phyloP scores from a whole-genome alignment of 1,139 yeast genomes.

The Geotrichum fermentans region DNA sequence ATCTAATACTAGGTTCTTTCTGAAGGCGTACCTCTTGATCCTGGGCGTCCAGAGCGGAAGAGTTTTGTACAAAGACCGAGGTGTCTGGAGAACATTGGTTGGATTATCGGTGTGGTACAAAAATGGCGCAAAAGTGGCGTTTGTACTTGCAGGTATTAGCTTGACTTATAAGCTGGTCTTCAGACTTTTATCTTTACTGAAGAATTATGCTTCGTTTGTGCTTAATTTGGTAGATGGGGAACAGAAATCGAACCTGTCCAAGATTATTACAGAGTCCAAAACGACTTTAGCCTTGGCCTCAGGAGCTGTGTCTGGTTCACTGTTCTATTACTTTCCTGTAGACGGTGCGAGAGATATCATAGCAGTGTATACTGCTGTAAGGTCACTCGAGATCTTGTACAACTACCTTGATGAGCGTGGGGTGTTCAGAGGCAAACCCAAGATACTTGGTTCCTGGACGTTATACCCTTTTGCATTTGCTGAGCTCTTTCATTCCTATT shows the following conservation, averaged over 20 bases:
- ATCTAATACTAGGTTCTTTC: conserved; percentile 7
- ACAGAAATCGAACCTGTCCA: not conserved
- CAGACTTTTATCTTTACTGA: not conserved
- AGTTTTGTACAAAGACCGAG: not conserved
- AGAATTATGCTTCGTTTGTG: not conserved
- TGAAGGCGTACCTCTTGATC: conserved; percentile 9
- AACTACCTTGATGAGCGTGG: conserved; percentile 37
- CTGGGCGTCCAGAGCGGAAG: not conserved
- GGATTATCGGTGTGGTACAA: not conserved
- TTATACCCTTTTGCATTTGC: conserved; percentile 40
- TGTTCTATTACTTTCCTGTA: conserved; percentile 26
- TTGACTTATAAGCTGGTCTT: not conserved
- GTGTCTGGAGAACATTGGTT: not conserved
- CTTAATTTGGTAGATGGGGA: not conserved
- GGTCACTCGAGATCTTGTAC: conserved; percentile 37
- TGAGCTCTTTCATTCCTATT: conserved; percentile 37
- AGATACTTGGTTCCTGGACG: conserved; percentile 39
- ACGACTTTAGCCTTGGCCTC: conserved; percentile 2
- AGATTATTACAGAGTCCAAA: not conserved
- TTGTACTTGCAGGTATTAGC: not conserved
- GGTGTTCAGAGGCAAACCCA: conserved; percentile 29
- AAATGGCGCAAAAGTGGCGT: not conserved
- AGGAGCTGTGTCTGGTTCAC: conserved; percentile 7
- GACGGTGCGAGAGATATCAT: conserved; percentile 28
- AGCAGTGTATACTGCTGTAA: conserved; percentile 35